Percentiles rank a stretch among this genome's conserved stretches.
Conservation (phyloP, 495 filamentous ascomycete genomes). For the Hypoxylon crocopeplum region DNA sequence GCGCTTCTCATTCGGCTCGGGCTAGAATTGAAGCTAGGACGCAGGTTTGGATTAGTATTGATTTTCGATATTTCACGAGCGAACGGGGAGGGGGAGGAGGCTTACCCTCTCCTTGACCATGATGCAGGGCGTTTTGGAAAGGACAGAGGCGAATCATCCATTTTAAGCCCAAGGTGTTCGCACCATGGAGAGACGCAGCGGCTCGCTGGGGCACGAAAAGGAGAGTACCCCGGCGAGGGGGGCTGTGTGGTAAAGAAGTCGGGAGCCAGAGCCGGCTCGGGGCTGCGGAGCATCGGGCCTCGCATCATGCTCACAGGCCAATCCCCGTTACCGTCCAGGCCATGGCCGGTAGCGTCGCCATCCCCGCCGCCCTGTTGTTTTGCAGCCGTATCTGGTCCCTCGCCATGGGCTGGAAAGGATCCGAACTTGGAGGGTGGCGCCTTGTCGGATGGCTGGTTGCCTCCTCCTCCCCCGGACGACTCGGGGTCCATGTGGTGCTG, state of each 20-base stretch:
- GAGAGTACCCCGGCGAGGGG: constrained; percentile 22
- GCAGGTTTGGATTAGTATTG: constrained; percentile 1
- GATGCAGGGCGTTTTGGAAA: constrained; percentile 2
- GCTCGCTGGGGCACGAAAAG: constrained; percentile 4
- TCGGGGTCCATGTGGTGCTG: constrained; percentile 8
- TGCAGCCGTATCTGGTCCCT: neutral
- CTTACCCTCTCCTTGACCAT: constrained; percentile 29
- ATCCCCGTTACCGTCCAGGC: constrained; percentile 40
- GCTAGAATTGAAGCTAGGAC: constrained; percentile 25
- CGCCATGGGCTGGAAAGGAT: neutral
- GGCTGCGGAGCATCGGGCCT: constrained; percentile 11
- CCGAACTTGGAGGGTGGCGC: neutral
- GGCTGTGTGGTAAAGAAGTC: constrained; percentile 2
- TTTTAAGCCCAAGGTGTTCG: constrained; percentile 22
- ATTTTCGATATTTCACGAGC: neutral
- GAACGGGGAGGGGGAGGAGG: neutral
- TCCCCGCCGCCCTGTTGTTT: constrained; percentile 8
- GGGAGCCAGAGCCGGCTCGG: constrained; percentile 2
- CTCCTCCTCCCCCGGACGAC: neutral
- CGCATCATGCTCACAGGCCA: constrained; percentile 25
- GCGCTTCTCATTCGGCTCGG: constrained; percentile 22
- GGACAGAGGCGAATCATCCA: constrained; percentile 9
- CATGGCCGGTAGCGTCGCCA: constrained; percentile 19
- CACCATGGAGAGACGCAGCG: constrained; percentile 31
- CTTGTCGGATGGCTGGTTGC: too few relatives aligned